phyloP scores from a whole-genome alignment of 352 stramenopile genomes.

The Globisporangium spiculum region DNA sequence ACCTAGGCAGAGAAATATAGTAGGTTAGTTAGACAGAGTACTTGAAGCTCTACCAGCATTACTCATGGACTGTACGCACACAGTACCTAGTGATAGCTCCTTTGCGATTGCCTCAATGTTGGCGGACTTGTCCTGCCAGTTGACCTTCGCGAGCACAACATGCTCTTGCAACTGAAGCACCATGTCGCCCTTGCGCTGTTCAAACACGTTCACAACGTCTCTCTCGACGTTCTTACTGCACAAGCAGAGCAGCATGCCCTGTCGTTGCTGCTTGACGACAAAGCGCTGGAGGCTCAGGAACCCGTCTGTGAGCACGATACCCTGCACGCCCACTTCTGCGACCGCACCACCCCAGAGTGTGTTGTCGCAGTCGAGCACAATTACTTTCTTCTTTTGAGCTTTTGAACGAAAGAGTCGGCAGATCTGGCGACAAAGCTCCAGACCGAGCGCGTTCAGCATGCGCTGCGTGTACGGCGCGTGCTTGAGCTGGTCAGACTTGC shows the following conservation, averaged over 20 bases:
- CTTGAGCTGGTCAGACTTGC: slow-evolving; percentile 42
- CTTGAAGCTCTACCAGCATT: too few relatives aligned
- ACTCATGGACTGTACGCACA: not conserved
- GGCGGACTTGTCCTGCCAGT: slow-evolving; percentile 58
- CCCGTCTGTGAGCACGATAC: slow-evolving; percentile 33
- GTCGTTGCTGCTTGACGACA: slow-evolving; percentile 38
- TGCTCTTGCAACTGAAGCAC: slow-evolving; percentile 51
- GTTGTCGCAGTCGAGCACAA: slow-evolving; percentile 79
- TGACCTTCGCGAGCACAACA: slow-evolving; percentile 44
- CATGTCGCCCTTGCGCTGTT: slow-evolving; percentile 38
- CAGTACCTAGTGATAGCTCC: slow-evolving; percentile 38
- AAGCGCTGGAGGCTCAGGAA: slow-evolving; percentile 66
- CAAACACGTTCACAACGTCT: slow-evolving; percentile 57
- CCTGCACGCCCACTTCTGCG: slow-evolving; percentile 43
- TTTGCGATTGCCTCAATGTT: slow-evolving; percentile 53
- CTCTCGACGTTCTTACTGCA: slow-evolving; percentile 66
- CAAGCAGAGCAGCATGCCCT: slow-evolving; percentile 53
- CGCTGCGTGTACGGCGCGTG: slow-evolving; percentile 64
- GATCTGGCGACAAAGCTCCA: slow-evolving; percentile 48
- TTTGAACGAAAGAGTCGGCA: slow-evolving; percentile 33
- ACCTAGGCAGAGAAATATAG: slow-evolving; percentile 4
- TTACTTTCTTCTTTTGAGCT: slow-evolving; percentile 49
- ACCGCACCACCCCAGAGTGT: slow-evolving; percentile 68
- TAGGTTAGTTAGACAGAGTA: not conserved
- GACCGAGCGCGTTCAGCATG: slow-evolving; percentile 54